A percentile compares a stretch with the other conserved stretches of the same genome.
phyloP scores from a whole-genome alignment of 148 eudicot genomes.

The Vaccinium macrocarpon region DNA sequence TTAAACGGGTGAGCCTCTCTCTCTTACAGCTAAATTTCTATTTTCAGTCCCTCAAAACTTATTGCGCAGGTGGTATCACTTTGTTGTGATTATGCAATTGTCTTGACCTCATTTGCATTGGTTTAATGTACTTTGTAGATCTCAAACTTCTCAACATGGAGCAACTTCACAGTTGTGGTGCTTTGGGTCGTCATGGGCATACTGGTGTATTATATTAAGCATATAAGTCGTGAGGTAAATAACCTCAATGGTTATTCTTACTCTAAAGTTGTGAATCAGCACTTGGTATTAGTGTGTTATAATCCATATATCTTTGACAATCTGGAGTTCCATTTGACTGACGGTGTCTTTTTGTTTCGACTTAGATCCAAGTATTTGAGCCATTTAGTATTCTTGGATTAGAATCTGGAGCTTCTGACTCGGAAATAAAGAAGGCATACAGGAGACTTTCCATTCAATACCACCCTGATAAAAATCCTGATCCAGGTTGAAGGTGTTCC shows the following conservation, averaged over 20 bases:
- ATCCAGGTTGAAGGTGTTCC: slow-evolving; percentile 71
- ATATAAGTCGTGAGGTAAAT: slow-evolving; percentile 76
- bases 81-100: background rate
- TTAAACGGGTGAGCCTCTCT: slow-evolving; percentile 50
- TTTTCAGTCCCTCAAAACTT: background rate
- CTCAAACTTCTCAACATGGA: slow-evolving; percentile 68
- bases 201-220: slow-evolving; percentile 72
- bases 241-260: slow-evolving; percentile 7
- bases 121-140: slow-evolving; percentile 39
- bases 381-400: slow-evolving; percentile 91
- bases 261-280: background rate
- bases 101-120: background rate
- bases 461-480: slow-evolving; percentile 99
- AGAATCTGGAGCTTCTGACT: slow-evolving; percentile 84
- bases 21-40: background rate
- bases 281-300: background rate
- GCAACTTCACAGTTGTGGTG: slow-evolving; percentile 77
- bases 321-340: background rate
- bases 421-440: slow-evolving; percentile 88
- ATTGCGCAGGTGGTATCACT: background rate
- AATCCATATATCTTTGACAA: background rate
- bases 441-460: slow-evolving; percentile 86
- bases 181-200: slow-evolving; percentile 82
- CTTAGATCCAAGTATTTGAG: slow-evolving; percentile 79
- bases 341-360: background rate